Base-by-base conservation (phyloP, 495 filamentous ascomycete species). In the Penicillium dipodomyicola region DNA sequence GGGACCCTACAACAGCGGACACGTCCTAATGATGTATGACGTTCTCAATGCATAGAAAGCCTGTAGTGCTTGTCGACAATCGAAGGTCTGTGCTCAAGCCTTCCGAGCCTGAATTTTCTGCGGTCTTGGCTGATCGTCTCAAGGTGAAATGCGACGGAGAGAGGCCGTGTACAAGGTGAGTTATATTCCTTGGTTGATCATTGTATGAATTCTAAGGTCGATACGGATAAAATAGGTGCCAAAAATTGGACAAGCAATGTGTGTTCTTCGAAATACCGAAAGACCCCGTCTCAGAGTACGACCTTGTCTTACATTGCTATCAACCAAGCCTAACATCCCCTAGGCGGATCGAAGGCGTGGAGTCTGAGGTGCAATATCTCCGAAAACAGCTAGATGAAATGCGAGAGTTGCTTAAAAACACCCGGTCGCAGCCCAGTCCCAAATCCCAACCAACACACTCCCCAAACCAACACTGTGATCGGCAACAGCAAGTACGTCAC, bases 141-240 rank as follows among this genome's bases (percentile, higher is more conserved):
- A 40, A 76, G 72, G 67, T 76, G 15, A 67, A 62, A 67, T 76
- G 73, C 51, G 73, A 76, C 56, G 71, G 67, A n/a, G 67, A 71
- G 45, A 58, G 65, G 23, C 73, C 73, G 14, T 76, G 73, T 58
- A 66, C 70, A 39, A 70, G 72, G 72, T 68, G 55, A 52, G 50
- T 20, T 15, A 10, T n/a, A 42, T 30, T 4, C 25, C 27, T 43
- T 10, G 17, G 42, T 39, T 2, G 4, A 1, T 15, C 0, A 5
- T 35, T 35, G 5, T 5, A 35, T 35, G 4, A 15, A n/a, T n/a
- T n/a, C n/a, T n/a, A n/a, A n/a, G n/a, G n/a, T n/a, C n/a, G n/a
- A n/a, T n/a, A n/a, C n/a, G n/a, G n/a, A n/a, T n/a, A n/a, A n/a
- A 46, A 23, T 4, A 49, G n/a, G 9, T 76, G 73, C 39, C 62